Base-by-base conservation (phyloP, 169 alveolate genomes). In the Plasmodium knowlesi region DNA sequence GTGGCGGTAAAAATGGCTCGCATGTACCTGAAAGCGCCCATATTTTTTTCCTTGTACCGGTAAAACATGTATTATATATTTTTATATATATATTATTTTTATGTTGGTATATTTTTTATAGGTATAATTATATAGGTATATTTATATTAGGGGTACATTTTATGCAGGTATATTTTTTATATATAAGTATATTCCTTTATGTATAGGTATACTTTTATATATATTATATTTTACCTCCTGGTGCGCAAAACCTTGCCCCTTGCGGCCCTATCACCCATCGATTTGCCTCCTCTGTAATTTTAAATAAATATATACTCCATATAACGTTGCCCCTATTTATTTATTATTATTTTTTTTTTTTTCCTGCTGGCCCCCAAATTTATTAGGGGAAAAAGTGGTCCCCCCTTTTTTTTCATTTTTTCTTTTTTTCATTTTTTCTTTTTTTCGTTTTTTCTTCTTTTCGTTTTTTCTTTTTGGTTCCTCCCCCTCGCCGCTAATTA, bases 321-420 rank as follows among this genome's bases (percentile, higher is more conserved):
- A 50, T 50, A 19, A 16, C 61, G 22, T 50, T 16, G 61, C 25
- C 22, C 61, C 22, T 3, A 50, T 50, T n/a, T n/a, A n/a, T n/a
- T n/a, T n/a, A n/a, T n/a, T n/a, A n/a, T n/a, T n/a, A n/a, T n/a
- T n/a, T 61, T 25, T 61, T 67, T 67, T 67, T 28, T 67, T 22
- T 67, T 67, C 8, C 0, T 5, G 6, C 19, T 5, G 6, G 19
- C 6, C 37, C 10, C 76, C 16, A 0, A 67, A 67, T 8, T 0
- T 5, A 67, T 67, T 67, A 37, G 76, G 37, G 76, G 30, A 67
- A 67, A 67, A 67, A 67, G 76, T 67, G 76, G 76, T 67, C 76
- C 37, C 14, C 76, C 37, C 9, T 61, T 61, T 61, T 61, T 61
- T 22, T n/a, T n/a, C n/a, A n/a, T n/a, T n/a, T n/a, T n/a, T n/a